Evolutionary conservation across 2,329 filamentous ascomycete species (phyloP), one percentile per base, ranked within the genome.

Genomic region (Westerdykella sp.): DNA sequence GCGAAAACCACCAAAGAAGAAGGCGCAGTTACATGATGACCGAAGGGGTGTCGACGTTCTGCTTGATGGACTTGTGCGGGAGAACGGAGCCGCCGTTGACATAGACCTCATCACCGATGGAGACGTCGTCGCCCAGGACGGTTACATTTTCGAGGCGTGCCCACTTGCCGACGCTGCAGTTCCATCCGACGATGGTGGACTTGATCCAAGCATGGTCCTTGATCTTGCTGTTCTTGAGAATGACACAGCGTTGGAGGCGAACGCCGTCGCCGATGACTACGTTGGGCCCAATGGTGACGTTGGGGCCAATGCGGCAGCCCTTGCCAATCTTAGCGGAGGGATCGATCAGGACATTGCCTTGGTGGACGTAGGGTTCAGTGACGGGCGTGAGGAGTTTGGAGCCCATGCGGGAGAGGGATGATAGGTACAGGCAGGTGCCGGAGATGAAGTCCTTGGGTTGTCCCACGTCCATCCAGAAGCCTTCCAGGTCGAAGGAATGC

Each of bases 181-280:
- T 95, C 91, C 91, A 98, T 63, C 91, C 91, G 41, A 97, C 89
- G 68, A 98, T 97, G 60, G 91, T 93, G 67, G 87, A 94, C 82
- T 97, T 97, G 69, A 98, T 81, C 91, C 91, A 97, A 38, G 93
- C 93, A 69, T 98, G 91, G 67, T 98, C 93, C 79, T 96, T 96
- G 71, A 96, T 84, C 75, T 94, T 95, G 72, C 85, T 88, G 61
- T 87, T 86, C 49, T 84, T 80, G 53, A 98, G 78, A 44, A 98
- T 73, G 18, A 97, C 93, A 62, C 87, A 95, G 59, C 93, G 84
- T 73, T 97, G 91, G 54, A 98, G 79, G 57, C 91, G 83, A 34
- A 96, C 93, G 65, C 91, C 93, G 54, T 98, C 91, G 43, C 91
- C 91, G 45, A 98, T 78, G 37, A 95, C 83, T 36, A 95, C 91